Percentiles rank a stretch among this genome's conserved stretches.
phyloP scores from a whole-genome alignment of 352 stramenopile genomes.

The Phytophthora nicotianae region DNA sequence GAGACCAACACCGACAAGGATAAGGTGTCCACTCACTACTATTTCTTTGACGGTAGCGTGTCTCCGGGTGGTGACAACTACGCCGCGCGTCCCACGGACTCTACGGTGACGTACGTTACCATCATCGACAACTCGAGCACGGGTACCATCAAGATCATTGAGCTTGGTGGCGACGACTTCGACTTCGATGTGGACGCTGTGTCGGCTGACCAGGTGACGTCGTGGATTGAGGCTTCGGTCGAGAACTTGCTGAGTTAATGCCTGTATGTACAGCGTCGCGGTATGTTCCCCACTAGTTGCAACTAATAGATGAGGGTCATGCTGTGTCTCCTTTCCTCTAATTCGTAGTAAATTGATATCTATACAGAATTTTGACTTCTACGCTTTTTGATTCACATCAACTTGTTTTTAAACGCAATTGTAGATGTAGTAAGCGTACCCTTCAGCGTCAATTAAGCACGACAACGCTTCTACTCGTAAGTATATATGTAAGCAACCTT shows the following conservation, averaged over 20 bases:
- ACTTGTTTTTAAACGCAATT: not conserved
- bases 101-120: constrained; percentile 49
- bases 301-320: constrained; percentile 27
- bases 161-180: constrained; percentile 49
- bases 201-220: constrained; percentile 32
- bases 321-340: constrained; percentile 2
- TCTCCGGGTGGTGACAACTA: constrained; percentile 53
- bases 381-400: not conserved
- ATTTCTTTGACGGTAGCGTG: constrained; percentile 66
- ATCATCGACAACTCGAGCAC: constrained; percentile 51
- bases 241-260: constrained; percentile 37
- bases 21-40: constrained; percentile 76
- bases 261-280: constrained; percentile 15
- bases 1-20: constrained; percentile 59
- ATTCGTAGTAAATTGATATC: constrained; percentile 25
- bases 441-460: not conserved
- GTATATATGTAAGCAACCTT: not conserved
- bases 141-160: constrained; percentile 51
- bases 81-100: constrained; percentile 35
- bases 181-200: constrained; percentile 41
- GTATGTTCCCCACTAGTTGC: constrained; percentile 7
- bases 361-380: constrained; percentile 3
- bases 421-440: not conserved
- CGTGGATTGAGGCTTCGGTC: constrained; percentile 45
- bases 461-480: not conserved